These are phyloP conservation scores for Emmonsiellopsis sp. DNA, from an alignment of 2,329 filamentous ascomycete species.

Conservation along the genomic window DNA sequence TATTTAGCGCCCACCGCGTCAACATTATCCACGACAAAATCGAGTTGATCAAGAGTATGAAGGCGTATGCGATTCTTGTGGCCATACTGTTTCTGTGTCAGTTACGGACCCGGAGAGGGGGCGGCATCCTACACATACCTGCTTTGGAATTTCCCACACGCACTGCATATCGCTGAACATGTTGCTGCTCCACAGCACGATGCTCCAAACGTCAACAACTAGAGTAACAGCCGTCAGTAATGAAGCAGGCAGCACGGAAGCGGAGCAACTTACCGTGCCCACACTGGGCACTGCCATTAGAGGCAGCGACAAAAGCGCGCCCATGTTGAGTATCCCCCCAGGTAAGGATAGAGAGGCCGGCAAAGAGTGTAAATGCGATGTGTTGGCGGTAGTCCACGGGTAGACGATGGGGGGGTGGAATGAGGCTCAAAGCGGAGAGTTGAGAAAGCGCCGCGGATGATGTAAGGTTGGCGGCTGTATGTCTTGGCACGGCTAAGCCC, in stretches of 20 bases:
- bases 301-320: constrained; percentile 81
- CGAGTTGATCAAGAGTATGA: constrained; percentile 92
- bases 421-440: neutral
- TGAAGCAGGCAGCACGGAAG: neutral
- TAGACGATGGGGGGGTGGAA: neutral
- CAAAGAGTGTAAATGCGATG: neutral
- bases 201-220: constrained; percentile 69
- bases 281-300: constrained; percentile 80
- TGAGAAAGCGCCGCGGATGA: neutral
- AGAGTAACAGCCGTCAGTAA: constrained; percentile 9
- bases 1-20: constrained; percentile 95
- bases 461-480: neutral
- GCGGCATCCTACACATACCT: constrained; percentile 47
- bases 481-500: neutral
- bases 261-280: constrained; percentile 59
- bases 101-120: constrained; percentile 7
- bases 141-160: constrained; percentile 94
- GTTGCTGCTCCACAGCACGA: constrained; percentile 96
- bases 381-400: neutral
- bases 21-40: constrained; percentile 99
- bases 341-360: neutral
- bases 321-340: constrained; percentile 51
- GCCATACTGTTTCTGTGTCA: constrained; percentile 60
- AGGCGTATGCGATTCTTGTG: constrained; percentile 90
- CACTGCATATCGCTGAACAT: constrained; percentile 89